Base-by-base conservation (phyloP, 2,329 filamentous ascomycete genomes). In the Claviceps pazoutovae region DNA sequence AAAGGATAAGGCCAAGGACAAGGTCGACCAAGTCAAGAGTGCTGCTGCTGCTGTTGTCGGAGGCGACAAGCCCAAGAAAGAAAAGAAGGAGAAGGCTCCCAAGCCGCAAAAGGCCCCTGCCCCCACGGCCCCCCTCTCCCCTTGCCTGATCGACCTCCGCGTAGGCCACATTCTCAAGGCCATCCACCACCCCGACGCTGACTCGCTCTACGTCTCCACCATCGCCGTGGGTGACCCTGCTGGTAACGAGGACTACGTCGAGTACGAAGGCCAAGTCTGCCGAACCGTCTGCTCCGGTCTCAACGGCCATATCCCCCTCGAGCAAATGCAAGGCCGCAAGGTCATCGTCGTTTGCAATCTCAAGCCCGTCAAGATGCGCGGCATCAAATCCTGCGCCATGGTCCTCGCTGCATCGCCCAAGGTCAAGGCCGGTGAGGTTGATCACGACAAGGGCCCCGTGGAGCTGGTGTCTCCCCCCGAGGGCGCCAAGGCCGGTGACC, bases 301-400 rank as follows among this genome's bases (percentile, higher is more conserved):
- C 57, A 96, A 95, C 68, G 93, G 93, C 7, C 80, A 96, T 34
- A 73, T 98, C 1, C 93, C 93, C 0, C 77, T 98, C 46, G 88
- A 88, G 68, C 88, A 95, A 68, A 96, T 98, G 93, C 93, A 98
- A 69, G 83, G 83, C 64, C 88, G 93, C 67, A 95, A 94, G 73
- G 88, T 98, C 55, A 80, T 98, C 36, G 87, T 93, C 1, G 91
- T 98, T 21, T 95, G 88, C 76, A 98, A 98, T 71, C 80, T 98
- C 60, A 98, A 98, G 78, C 93, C 93, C 49, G 93, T 97, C 68
- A 98, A 94, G 69, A 98, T 98, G 93, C 87, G 93, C 57, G 93
- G 93, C 59, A 76, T 82, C 72, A 81, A 81, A 72, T 82, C 78
- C 3, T 78, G 72, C 59, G 78, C 90, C 63, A 97, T 98, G 93